Conservation (phyloP, 345 rosid species). For the Sonneratia caseolaris region DNA sequence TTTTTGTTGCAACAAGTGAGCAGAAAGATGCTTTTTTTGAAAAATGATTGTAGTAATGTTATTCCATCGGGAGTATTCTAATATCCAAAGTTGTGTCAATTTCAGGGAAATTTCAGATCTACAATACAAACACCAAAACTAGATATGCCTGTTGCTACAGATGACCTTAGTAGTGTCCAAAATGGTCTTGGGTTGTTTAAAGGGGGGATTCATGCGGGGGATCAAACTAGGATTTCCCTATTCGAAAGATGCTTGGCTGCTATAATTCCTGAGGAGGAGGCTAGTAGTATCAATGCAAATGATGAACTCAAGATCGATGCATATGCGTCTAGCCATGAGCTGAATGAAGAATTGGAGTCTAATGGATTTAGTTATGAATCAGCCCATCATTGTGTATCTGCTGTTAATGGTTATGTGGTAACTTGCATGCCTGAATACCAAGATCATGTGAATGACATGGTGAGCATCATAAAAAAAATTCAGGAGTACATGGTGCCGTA, state of each 20-base stretch:
- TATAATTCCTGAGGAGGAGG: conserved; percentile 74
- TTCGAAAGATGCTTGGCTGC: conserved; percentile 79
- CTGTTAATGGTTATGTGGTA: conserved; percentile 40
- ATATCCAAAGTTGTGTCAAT: conserved; percentile 3
- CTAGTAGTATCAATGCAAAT: conserved; percentile 21
- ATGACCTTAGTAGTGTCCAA: conserved; percentile 13
- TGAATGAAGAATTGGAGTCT: conserved; percentile 51
- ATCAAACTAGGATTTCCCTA: conserved; percentile 40
- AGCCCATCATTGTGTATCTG: conserved; percentile 28
- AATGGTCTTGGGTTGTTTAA: conserved; percentile 29
- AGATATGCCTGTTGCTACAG: conserved; percentile 16
- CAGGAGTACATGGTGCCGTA: conserved; percentile 27
- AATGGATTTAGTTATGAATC: conserved; percentile 34
- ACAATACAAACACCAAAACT: conserved; percentile 13
- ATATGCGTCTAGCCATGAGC: conserved; percentile 44
- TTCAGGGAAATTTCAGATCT: conserved; percentile 34
- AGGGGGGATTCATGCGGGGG: conserved; percentile 24
- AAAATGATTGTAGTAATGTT: not conserved
- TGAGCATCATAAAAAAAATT: conserved; percentile 25
- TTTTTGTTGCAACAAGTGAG: not conserved
- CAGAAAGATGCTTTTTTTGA: not conserved
- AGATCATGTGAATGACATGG: conserved; percentile 38
- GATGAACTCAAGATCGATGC: conserved; percentile 42
- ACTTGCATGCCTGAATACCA: conserved; percentile 39
- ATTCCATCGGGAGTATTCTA: not conserved